Evolutionary conservation across 345 rosid species (phyloP), one percentile per base, ranked within the genome.

Genomic region (Rhizophora mangle): DNA sequence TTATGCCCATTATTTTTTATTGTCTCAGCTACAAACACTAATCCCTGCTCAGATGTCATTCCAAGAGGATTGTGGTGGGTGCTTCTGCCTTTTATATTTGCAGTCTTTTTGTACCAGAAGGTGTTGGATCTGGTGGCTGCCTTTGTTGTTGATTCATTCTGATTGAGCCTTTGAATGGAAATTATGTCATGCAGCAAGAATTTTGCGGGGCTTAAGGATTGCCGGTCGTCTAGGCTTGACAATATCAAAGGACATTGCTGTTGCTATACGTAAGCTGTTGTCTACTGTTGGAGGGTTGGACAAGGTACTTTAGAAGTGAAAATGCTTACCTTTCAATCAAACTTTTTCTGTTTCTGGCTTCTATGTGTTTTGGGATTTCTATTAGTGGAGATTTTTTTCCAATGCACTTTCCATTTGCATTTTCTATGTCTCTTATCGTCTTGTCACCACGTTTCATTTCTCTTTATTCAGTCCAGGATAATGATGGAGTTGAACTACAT

Each of bases 401-500:
- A 52, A 39, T 49, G 30, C 18, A 30, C 24, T 8, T 70, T 24
- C 53, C 27, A 55, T 43, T 57, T 32, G n/a, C 19, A 13, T 65
- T 66, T 39, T 18, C 57, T 9, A 31, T n/a, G n/a, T 64, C 13
- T 37, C 39, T 47, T 60, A 46, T 56, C 46, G 54, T 59, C 72
- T 63, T 74, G 63, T 79, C 63, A 63, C 11, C 53, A 61, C 71
- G 9, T 24, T 74, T 34, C 54, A 53, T 58, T 43, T 78, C 64
- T 80, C 30, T 76, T 73, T 53, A 65, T 77, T 77, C 89, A 95
- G 99, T 56, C 62, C 79, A 87, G 98, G 77, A 37, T 92, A 81
- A 79, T 88, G 87, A 46, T 95, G 99, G 99, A 95, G 70, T 21
- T 92, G 63, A 87, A 95, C 82, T 88, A 90, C 84, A 88, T 95